These are phyloP conservation scores for Neonectria neomacrospora DNA, from an alignment of 2,329 filamentous ascomycete genomes.

Conservation along the genomic window DNA sequence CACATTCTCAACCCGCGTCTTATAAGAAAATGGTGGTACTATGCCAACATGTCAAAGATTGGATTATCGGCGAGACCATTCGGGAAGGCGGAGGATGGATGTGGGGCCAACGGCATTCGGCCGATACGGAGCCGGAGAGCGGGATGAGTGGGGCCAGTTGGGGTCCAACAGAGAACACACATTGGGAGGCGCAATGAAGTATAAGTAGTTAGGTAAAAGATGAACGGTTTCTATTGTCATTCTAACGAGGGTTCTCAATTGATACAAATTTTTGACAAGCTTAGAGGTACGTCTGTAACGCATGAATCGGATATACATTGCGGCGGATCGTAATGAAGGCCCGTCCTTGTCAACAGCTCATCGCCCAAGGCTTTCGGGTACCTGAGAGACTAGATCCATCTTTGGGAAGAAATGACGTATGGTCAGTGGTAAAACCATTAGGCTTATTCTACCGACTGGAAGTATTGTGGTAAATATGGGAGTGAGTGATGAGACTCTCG, in stretches of 20 bases:
- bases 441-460: no score
- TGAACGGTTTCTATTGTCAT: background rate
- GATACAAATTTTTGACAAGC: background rate
- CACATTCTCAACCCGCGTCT: background rate
- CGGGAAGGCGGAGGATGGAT: slow-evolving; percentile 26
- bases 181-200: no score
- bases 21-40: background rate
- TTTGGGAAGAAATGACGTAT: no score
- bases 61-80: slow-evolving; percentile 36
- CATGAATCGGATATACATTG: background rate
- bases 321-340: background rate
- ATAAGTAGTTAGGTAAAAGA: no score
- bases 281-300: background rate
- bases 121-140: slow-evolving; percentile 16
- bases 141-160: background rate
- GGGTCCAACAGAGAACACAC: background rate
- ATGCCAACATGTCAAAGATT: background rate
- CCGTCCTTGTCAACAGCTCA: no score
- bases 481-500: no score
- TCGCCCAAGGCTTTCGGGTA: no score
- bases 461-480: no score
- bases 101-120: slow-evolving; percentile 28
- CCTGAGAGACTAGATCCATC: no score
- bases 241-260: background rate
- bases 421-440: no score